Base-by-base conservation (phyloP, 495 filamentous ascomycete genomes). In the Parathielavia appendiculata region DNA sequence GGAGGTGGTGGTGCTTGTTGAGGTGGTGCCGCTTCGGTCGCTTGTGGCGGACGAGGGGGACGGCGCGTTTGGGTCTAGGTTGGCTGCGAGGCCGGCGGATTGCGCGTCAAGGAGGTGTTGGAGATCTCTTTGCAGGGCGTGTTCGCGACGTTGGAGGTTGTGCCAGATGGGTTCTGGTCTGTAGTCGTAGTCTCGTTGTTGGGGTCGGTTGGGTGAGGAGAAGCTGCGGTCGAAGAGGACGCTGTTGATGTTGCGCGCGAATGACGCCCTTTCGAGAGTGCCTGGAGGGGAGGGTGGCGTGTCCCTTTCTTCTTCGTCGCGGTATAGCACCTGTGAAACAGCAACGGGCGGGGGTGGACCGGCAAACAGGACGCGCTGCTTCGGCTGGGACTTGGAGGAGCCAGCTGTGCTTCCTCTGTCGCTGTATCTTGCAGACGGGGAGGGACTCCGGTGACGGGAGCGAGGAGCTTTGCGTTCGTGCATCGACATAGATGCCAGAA, bases 71-170 rank as follows among this genome's bases (percentile, higher is more conserved):
- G 64, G 65, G 32, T 71, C 66, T 5, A 63, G 51, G 46, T 66
- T 57, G 26, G 55, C 75, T 19, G 64, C 73, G 39, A 96, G 77
- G 26, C 89, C 89, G 39, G 86, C 81, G 46, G 86, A 86, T 72
- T 97, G 92, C 0, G 88, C 87, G 73, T 97, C 91, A 30, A 97
- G 81, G 5, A 96, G 73, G 26, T 74, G 67, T 69, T 97, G 92
- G 5, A 97, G 78, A 47, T 91, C 84, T 38, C 76, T 77, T 59
- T 96, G 85, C 17, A 96, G 83, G 51, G 82, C 73, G 23, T 69
- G 75, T 57, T 86, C 81, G 54, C 78, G 80, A n/a, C 66, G 66
- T 49, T 69, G 67, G 2, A 74, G 61, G 50, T 61, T 69, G 1
- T 67, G 67, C 72, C 72, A 74, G n/a, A 64, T 36, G 3, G 71